A percentile compares a stretch with the other conserved stretches of the same genome.
Evolutionary conservation across 495 filamentous ascomycete species (phyloP).

Genomic region (Penicillium pulvis): DNA sequence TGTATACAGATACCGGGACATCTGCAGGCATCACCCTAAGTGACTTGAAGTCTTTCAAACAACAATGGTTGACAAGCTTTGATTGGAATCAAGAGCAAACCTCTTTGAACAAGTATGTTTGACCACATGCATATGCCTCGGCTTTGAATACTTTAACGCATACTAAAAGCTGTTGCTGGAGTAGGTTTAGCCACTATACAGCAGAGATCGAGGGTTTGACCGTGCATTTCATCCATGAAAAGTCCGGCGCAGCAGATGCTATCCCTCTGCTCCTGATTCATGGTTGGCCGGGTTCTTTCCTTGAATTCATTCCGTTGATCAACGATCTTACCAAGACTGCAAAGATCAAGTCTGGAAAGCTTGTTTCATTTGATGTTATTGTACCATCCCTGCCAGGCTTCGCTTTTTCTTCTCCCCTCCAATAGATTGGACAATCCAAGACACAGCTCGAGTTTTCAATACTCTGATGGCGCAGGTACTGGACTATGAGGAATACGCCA

Average conservation of each 20-base stretch:
- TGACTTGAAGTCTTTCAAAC: slow-evolving; percentile 8
- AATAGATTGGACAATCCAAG: slow-evolving; percentile 24
- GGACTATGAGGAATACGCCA: not conserved
- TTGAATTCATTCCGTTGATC: slow-evolving; percentile 34
- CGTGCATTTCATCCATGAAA: not conserved
- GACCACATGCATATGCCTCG: not conserved
- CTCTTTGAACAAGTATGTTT: slow-evolving; percentile 5
- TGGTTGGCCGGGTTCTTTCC: slow-evolving; percentile 44
- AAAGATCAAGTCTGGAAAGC: slow-evolving; percentile 3
- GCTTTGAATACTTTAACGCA: not conserved
- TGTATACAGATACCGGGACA: not conserved
- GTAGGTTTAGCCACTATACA: not conserved
- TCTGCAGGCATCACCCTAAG: not conserved
- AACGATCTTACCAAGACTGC: slow-evolving; percentile 2
- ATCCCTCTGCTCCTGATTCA: slow-evolving; percentile 40
- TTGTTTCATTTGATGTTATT: slow-evolving; percentile 30
- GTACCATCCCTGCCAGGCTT: slow-evolving; percentile 32
- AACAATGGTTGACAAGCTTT: slow-evolving; percentile 15
- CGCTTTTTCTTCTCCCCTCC: slow-evolving; percentile 27
- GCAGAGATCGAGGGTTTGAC: not conserved
- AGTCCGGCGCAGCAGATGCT: slow-evolving; percentile 14
- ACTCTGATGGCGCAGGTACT: not conserved
- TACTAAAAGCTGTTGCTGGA: not conserved
- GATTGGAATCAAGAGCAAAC: slow-evolving; percentile 13
- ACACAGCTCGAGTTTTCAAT: slow-evolving; percentile 14